These are phyloP conservation scores for Colletotrichum sp. DNA, from an alignment of 2,329 filamentous ascomycete genomes.

Conservation along the genomic window DNA sequence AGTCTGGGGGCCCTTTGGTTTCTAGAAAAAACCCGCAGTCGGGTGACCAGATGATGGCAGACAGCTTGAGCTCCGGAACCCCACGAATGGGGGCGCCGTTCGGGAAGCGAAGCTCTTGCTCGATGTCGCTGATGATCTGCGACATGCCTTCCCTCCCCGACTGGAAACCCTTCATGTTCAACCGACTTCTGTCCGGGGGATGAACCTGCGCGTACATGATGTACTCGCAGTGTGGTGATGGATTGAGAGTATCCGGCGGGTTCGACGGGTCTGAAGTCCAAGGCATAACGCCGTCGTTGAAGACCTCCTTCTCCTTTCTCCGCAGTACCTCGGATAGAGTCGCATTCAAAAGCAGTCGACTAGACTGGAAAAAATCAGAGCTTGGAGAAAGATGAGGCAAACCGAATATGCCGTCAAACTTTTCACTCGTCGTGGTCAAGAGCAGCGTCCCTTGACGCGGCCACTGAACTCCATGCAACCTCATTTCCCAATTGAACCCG, in stretches of 20 bases:
- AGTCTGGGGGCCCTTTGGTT: constrained; percentile 66
- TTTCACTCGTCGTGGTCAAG: constrained; percentile 89
- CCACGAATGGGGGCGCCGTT: constrained; percentile 61
- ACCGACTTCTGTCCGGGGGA: constrained; percentile 48
- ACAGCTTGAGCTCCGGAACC: constrained; percentile 65
- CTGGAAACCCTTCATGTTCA: constrained; percentile 35
- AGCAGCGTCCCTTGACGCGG: constrained; percentile 79
- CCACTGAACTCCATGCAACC: constrained; percentile 86
- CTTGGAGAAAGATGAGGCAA: constrained; percentile 80
- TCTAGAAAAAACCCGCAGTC: constrained; percentile 73
- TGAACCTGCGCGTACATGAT: constrained; percentile 84
- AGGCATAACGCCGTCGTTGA: constrained; percentile 68
- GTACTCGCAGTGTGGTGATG: constrained; percentile 84
- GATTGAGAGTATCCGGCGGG: constrained; percentile 61
- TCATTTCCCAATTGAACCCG: constrained; percentile 80
- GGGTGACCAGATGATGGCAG: constrained; percentile 69
- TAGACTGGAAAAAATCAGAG: constrained; percentile 59
- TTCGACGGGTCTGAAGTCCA: constrained; percentile 77
- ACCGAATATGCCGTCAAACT: constrained; percentile 90
- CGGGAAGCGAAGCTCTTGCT: constrained; percentile 67
- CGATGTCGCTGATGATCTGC: constrained; percentile 57
- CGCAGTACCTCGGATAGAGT: constrained; percentile 73
- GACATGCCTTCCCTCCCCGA: constrained; percentile 36
- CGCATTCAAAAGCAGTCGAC: constrained; percentile 71
- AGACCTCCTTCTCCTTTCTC: constrained; percentile 62